Evolutionary conservation across 2,329 filamentous ascomycete genomes (phyloP).

Genomic region (Aspergillus texensis): DNA sequence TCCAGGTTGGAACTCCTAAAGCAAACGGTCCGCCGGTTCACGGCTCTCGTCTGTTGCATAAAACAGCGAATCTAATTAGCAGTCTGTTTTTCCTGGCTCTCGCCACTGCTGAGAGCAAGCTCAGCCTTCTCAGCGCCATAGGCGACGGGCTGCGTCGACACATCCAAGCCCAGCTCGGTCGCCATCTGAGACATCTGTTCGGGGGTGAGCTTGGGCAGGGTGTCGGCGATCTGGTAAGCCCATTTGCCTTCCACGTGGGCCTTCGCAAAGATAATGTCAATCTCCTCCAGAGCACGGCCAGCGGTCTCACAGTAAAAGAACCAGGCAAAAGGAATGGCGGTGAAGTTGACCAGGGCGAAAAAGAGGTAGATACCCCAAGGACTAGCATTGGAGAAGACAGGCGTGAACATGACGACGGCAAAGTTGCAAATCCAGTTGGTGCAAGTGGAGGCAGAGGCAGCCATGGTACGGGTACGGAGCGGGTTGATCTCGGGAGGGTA

Average conservation of each 20-base stretch:
- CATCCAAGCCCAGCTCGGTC: slow-evolving; percentile 27
- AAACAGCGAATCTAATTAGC: not conserved
- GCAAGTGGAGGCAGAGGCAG: slow-evolving; percentile 54
- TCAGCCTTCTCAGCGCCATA: slow-evolving; percentile 23
- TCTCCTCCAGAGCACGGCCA: slow-evolving; percentile 45
- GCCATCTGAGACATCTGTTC: slow-evolving; percentile 30
- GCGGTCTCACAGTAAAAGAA: slow-evolving; percentile 56
- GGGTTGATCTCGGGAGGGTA: slow-evolving; percentile 55
- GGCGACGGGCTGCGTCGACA: slow-evolving; percentile 13
- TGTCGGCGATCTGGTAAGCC: slow-evolving; percentile 28
- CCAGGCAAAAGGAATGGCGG: slow-evolving; percentile 52
- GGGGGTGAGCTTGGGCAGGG: slow-evolving; percentile 34
- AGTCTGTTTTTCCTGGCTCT: slow-evolving; percentile 12
- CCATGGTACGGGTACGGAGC: slow-evolving; percentile 56
- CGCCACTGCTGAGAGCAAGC: slow-evolving; percentile 23
- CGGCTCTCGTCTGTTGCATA: not conserved
- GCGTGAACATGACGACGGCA: slow-evolving; percentile 53
- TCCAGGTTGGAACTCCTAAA: not conserved
- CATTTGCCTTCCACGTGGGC: slow-evolving; percentile 38
- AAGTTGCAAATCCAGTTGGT: slow-evolving; percentile 60
- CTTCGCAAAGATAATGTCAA: slow-evolving; percentile 45
- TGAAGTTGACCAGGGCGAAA: slow-evolving; percentile 41
- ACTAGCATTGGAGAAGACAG: slow-evolving; percentile 37
- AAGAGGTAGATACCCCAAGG: slow-evolving; percentile 46
- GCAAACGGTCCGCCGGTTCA: not conserved